A percentile compares a stretch with the other conserved stretches of the same genome.
These are phyloP conservation scores for Epichloe aotearoae DNA, from an alignment of 2,329 filamentous ascomycete species.

Conservation along the genomic window DNA sequence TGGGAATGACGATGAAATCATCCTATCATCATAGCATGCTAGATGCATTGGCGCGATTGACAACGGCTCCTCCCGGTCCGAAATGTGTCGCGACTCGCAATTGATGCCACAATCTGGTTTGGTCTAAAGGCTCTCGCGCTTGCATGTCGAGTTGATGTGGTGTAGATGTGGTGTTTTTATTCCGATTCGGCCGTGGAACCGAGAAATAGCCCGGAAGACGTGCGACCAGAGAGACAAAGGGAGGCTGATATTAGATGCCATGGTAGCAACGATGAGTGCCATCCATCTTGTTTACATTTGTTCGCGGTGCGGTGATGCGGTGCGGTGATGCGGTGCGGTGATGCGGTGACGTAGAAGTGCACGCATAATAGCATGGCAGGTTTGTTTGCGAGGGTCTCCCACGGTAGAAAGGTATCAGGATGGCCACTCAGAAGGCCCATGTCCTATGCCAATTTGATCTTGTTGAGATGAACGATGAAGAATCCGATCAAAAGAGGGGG, in stretches of 20 bases:
- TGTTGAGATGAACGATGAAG: neutral
- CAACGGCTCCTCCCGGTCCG: neutral
- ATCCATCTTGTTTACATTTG: neutral
- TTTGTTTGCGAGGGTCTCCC: neutral
- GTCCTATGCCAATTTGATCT: neutral
- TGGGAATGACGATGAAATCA: no score
- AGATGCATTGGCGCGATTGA: neutral
- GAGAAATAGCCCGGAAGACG: neutral
- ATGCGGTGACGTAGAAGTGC: slow-evolving; percentile 1
- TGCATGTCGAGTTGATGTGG: neutral
- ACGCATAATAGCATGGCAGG: neutral
- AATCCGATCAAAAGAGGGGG: neutral
- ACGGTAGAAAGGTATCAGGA: neutral
- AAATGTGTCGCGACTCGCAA: neutral
- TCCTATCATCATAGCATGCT: neutral
- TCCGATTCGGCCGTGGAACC: neutral
- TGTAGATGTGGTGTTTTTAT: neutral
- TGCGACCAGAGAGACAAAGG: neutral
- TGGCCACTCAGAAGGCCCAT: neutral
- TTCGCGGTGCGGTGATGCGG: slow-evolving; percentile 2
- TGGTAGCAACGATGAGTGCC: neutral
- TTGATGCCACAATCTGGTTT: neutral
- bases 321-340: no score
- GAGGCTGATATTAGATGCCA: neutral
- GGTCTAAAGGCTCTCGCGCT: neutral